phyloP scores from a whole-genome alignment of 2,329 filamentous ascomycete species.

The Ophidiomyces ophidiicola region DNA sequence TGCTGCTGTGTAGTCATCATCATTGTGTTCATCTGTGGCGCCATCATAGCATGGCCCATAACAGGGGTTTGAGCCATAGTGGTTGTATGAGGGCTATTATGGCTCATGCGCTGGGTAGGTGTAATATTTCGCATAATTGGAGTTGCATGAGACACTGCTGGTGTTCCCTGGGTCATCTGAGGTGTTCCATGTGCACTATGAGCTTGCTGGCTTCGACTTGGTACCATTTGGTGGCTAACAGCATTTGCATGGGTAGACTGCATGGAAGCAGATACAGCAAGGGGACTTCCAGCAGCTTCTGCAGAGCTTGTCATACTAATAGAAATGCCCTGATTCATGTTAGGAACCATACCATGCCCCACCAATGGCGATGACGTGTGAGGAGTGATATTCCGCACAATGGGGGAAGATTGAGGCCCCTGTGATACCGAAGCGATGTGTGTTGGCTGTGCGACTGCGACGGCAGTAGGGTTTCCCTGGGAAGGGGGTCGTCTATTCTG shows the following conservation, averaged over 20 bases:
- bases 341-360: conserved; percentile 28
- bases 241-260: conserved; percentile 38
- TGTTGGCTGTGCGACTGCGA: conserved; percentile 21
- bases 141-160: conserved; percentile 36
- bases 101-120: conserved; percentile 35
- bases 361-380: conserved; percentile 36
- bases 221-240: conserved; percentile 35
- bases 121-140: conserved; percentile 38
- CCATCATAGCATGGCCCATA: conserved; percentile 34
- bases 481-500: conserved; percentile 43
- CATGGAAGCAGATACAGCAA: conserved; percentile 34
- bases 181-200: conserved; percentile 38
- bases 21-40: conserved; percentile 30
- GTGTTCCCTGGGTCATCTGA: conserved; percentile 37
- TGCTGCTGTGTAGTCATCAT: conserved; percentile 31
- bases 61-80: conserved; percentile 35
- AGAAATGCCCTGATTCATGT: conserved; percentile 28
- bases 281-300: conserved; percentile 37
- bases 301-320: conserved; percentile 36
- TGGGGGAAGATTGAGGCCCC: conserved; percentile 36
- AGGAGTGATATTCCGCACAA: conserved; percentile 38
- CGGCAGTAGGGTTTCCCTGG: conserved; percentile 29
- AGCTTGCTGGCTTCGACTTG: conserved; percentile 35
- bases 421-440: conserved; percentile 26
- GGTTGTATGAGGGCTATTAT: conserved; percentile 34